Evolutionary conservation across 140 eudicot species (phyloP).

Genomic region (Oenanthe javanica): DNA sequence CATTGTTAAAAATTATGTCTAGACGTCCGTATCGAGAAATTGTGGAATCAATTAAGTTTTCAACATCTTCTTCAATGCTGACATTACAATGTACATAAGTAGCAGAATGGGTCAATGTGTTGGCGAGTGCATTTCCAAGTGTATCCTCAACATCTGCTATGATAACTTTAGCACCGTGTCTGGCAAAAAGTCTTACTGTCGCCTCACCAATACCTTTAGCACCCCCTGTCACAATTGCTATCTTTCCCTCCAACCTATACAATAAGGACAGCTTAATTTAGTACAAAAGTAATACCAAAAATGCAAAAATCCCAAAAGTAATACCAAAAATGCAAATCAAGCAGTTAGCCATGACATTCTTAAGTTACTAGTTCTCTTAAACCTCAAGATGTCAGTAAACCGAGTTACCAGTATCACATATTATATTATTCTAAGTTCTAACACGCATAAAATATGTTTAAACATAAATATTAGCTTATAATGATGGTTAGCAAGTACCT

Average conservation of each 20-base stretch:
- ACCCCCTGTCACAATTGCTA: conserved; percentile 4
- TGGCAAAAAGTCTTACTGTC: background rate
- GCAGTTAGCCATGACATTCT: no score
- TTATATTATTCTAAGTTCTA: no score
- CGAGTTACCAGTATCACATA: no score
- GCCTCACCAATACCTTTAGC: conserved; percentile 5
- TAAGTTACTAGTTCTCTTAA: no score
- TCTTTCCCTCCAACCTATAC: conserved; percentile 1
- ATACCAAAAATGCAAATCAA: no score
- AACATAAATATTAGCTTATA: no score
- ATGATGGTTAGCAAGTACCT: background rate
- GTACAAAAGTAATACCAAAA: no score
- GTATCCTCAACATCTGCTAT: conserved; percentile 4
- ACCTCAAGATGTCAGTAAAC: no score
- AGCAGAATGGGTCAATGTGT: background rate
- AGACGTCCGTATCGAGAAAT: background rate
- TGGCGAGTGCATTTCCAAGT: background rate
- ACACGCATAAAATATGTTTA: no score
- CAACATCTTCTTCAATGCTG: background rate
- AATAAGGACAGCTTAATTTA: background rate
- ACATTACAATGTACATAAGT: conserved; percentile 1
- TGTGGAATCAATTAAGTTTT: background rate
- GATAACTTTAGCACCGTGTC: conserved; percentile 2
- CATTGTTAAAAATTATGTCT: background rate
- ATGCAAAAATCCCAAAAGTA: no score